Evolutionary conservation across 257 asterid genomes (phyloP), one percentile per base, ranked within the genome.

Genomic region (Solanum pimpinellifolium): DNA sequence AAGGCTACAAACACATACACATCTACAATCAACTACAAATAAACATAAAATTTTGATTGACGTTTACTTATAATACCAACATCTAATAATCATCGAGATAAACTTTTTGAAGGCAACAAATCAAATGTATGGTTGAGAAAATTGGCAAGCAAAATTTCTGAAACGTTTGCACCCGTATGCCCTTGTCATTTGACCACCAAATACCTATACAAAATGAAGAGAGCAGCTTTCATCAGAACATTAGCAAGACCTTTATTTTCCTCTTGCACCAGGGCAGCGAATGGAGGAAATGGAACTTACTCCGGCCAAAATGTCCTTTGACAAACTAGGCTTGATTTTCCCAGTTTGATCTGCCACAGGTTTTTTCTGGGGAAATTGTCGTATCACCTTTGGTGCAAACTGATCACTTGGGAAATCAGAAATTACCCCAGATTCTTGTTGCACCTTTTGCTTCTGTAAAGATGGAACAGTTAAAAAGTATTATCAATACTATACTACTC

Each of bases 361-460:
- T 76, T 88, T 92, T 72, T 87, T 92, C 92, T 96, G 98, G n/a
- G 90, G 93, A 87, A 91, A 94, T 69, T 93, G 95, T 35, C 93
- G 92, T 15, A 91, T 88, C 83, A 91, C 90, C 86, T 93, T 95
- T 7, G 93, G 96, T 18, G 88, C 90, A 91, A 91, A 75, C 78
- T 83, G 83, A 75, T 72, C 83, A 83, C 85, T 72, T 3, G 83
- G 25, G 52, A 68, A 31, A 35, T 86, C 87, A 44, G 89, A 84
- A 66, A 85, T 41, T 29, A 69, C 89, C 47, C 75, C 89, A n/a
- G 90, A 89, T 70, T 88, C 88, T 39, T 76, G 85, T 33, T 91
- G 95, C 69, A 93, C 88, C 92, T 94, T 95, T 73, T 89, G 97
- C 92, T 92, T 96, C 98, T 95, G 94, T 88, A 87, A 74, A 41